These are phyloP conservation scores for Aquilaria agallochum DNA, from an alignment of 441 rosid genomes.

Conservation along the genomic window DNA sequence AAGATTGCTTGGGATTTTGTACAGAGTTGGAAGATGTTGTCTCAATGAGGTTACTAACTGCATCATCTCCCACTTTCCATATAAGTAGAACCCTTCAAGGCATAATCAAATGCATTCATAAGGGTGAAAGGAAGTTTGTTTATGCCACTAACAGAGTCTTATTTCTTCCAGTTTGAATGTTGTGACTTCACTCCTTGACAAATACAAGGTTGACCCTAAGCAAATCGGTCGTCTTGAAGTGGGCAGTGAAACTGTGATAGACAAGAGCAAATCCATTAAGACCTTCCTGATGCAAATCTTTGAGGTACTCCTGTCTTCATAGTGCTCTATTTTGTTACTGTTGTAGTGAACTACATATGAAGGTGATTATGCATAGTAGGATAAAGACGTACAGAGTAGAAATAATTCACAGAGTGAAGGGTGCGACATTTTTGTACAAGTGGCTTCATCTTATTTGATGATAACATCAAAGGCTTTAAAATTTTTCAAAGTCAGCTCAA, in stretches of 20 bases:
- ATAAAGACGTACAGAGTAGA: too few species aligned
- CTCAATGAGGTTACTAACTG: slow-evolving; percentile 77
- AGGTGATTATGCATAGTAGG: too few species aligned
- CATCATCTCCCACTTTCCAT: background rate
- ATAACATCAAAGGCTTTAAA: too few species aligned
- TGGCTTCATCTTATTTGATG: too few species aligned
- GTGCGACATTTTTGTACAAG: too few species aligned
- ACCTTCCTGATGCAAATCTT: slow-evolving; percentile 98
- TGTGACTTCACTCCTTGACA: slow-evolving; percentile 84
- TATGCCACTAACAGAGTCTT: background rate
- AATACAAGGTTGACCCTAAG: slow-evolving; percentile 84
- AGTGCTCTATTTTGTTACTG: background rate
- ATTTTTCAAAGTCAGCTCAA: too few species aligned
- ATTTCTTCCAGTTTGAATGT: slow-evolving; percentile 65
- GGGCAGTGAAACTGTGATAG: slow-evolving; percentile 98
- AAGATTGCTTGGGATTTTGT: slow-evolving; percentile 96
- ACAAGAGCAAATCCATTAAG: slow-evolving; percentile 98
- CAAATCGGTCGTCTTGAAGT: slow-evolving; percentile 97
- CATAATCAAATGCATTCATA: background rate
- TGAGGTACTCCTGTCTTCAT: slow-evolving; percentile 51
- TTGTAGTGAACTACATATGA: too few species aligned
- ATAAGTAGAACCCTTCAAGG: background rate
- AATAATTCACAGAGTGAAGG: too few species aligned
- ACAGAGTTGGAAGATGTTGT: slow-evolving; percentile 98
- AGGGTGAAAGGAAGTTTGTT: background rate